Conservation (phyloP, 176 grass and related monocot genomes). For the Neostapfia colusana region DNA sequence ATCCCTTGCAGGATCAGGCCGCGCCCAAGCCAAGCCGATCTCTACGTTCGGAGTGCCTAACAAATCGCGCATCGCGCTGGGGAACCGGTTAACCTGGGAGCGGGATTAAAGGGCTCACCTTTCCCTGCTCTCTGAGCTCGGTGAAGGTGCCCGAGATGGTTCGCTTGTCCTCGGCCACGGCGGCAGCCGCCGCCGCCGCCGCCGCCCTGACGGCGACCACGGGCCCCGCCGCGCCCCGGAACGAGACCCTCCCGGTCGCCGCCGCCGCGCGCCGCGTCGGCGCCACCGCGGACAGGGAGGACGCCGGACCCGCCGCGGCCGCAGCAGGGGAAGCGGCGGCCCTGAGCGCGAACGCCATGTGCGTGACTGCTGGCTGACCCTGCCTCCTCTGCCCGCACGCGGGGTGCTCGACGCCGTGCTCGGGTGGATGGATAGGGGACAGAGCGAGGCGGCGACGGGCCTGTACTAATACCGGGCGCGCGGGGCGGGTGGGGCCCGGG, state of each 20-base stretch:
- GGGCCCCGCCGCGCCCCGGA: constrained; percentile 6
- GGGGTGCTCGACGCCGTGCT: constrained; percentile 29
- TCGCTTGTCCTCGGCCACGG: constrained; percentile 34
- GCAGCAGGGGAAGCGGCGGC: constrained; percentile 23
- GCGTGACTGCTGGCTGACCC: not conserved
- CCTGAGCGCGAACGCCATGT: constrained; percentile 62
- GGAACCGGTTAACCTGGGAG: too few species aligned
- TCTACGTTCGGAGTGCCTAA: too few species aligned
- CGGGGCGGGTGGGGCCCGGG: not conserved
- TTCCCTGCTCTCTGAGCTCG: constrained; percentile 68
- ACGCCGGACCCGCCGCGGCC: not conserved
- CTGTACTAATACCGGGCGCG: not conserved
- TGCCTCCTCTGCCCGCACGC: not conserved
- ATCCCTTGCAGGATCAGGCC: not conserved
- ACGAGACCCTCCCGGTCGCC: constrained; percentile 26
- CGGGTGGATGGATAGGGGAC: not conserved
- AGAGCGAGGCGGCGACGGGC: not conserved
- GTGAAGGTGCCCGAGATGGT: constrained; percentile 80
- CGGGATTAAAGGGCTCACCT: constrained; percentile 28
- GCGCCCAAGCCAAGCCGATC: not conserved
- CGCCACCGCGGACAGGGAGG: constrained; percentile 24
- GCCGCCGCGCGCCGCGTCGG: not conserved
- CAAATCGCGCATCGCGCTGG: not conserved
- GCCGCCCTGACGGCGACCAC: constrained; percentile 33
- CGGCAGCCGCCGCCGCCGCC: not conserved